Evolutionary conservation across 139 green algal genomes (phyloP).

Genomic region (Picochlorum sp.): DNA sequence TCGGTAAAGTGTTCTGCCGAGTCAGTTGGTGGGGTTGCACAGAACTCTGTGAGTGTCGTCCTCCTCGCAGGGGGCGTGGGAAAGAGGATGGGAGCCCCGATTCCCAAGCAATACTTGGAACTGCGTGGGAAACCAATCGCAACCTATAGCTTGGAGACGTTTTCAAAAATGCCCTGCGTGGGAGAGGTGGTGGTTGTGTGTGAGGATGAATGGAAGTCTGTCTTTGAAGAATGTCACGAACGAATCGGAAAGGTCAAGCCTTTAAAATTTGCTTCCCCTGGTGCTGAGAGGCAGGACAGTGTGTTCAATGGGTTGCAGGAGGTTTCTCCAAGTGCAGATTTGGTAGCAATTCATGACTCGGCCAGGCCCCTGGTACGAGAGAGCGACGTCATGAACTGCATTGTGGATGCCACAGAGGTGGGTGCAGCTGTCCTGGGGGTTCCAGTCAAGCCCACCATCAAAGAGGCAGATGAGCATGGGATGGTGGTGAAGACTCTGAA

Average conservation of each 20-base stretch:
- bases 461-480: conserved; percentile 64
- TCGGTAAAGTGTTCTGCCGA: background rate
- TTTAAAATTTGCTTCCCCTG: conserved; percentile 80
- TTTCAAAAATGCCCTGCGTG: conserved; percentile 78
- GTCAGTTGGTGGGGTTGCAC: conserved; percentile 1
- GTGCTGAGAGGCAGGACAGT: conserved; percentile 89
- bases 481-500: conserved; percentile 83
- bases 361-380: conserved; percentile 75
- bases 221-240: conserved; percentile 42
- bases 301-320: conserved; percentile 77
- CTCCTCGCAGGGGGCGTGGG: conserved; percentile 86
- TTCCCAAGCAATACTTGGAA: conserved; percentile 96
- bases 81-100: conserved; percentile 73
- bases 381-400: conserved; percentile 46
- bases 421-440: conserved; percentile 95
- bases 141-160: conserved; percentile 74
- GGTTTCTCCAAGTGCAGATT: conserved; percentile 22
- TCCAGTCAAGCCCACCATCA: conserved; percentile 93
- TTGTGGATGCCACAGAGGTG: conserved; percentile 36
- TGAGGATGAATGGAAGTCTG: conserved; percentile 64
- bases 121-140: conserved; percentile 75
- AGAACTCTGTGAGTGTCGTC: conserved; percentile 65
- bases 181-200: conserved; percentile 92
- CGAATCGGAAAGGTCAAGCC: conserved; percentile 18
- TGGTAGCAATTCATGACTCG: conserved; percentile 94